Conservation (phyloP, 2,329 filamentous ascomycete species). For the Cladophialophora immunda region DNA sequence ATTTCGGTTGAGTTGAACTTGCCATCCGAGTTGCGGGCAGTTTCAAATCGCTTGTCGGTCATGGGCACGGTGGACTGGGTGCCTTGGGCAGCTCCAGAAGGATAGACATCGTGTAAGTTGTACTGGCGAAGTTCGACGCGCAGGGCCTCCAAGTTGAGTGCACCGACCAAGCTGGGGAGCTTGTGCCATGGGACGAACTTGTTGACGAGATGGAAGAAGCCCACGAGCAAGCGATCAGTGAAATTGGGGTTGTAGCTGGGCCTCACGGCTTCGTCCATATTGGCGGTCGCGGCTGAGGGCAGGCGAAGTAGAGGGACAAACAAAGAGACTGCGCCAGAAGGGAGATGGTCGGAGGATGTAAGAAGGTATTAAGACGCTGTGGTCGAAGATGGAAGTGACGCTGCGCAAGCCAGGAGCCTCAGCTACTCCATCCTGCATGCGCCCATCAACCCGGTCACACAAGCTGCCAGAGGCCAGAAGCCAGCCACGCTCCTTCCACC, state of each 20-base stretch:
- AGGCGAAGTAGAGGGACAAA: not conserved
- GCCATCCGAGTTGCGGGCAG: constrained; percentile 55
- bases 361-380: not conserved
- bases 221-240: constrained; percentile 44
- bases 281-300: not conserved
- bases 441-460: not conserved
- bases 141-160: constrained; percentile 53
- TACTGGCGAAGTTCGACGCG: constrained; percentile 55
- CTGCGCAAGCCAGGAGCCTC: not conserved
- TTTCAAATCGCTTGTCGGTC: constrained; percentile 22
- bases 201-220: constrained; percentile 51
- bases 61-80: constrained; percentile 37
- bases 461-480: too few relatives aligned
- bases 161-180: constrained; percentile 45
- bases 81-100: constrained; percentile 50
- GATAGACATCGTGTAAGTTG: constrained; percentile 57
- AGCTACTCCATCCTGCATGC: not conserved
- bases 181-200: constrained; percentile 53
- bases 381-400: not conserved
- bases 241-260: constrained; percentile 43
- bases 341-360: not conserved
- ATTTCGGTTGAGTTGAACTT: constrained; percentile 53
- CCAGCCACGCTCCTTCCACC: not conserved
- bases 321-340: not conserved
- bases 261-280: constrained; percentile 19